phyloP scores from a whole-genome alignment of 192 early-diverging fungal species.

The Umbelopsis sp. region DNA sequence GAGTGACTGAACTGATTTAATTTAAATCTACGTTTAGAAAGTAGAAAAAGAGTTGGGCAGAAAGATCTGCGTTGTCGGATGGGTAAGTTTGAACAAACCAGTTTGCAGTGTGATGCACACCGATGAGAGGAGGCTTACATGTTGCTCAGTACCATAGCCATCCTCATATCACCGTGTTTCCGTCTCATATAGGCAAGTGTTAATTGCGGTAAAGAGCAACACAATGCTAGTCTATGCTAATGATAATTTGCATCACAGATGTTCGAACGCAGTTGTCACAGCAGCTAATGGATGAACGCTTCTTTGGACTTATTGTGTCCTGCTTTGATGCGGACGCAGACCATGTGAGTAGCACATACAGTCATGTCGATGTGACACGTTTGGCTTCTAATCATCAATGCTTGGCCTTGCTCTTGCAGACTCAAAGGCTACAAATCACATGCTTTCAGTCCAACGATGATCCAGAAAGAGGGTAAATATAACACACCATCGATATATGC shows the following conservation, averaged over 20 bases:
- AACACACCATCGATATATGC: not conserved
- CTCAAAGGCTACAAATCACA: slow-evolving; percentile 47
- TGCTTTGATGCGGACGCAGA: slow-evolving; percentile 50
- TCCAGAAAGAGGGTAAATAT: slow-evolving; percentile 14
- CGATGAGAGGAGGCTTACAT: not conserved
- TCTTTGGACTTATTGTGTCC: slow-evolving; percentile 56
- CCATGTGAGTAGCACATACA: slow-evolving; percentile 26
- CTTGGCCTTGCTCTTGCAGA: slow-evolving; percentile 13
- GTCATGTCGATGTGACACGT: too few relatives aligned
- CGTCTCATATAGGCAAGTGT: slow-evolving; percentile 52
- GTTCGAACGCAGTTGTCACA: slow-evolving; percentile 51
- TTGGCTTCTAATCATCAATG: too few relatives aligned
- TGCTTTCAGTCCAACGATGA: slow-evolving; percentile 46
- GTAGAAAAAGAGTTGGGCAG: slow-evolving; percentile 43
- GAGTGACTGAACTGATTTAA: not conserved
- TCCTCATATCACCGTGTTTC: slow-evolving; percentile 57
- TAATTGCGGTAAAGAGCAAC: not conserved
- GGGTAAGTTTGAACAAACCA: slow-evolving; percentile 39
- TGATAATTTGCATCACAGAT: slow-evolving; percentile 31
- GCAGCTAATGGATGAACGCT: slow-evolving; percentile 52
- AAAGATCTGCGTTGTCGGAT: slow-evolving; percentile 50
- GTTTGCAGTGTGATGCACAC: not conserved
- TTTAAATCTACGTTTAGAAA: slow-evolving; percentile 15
- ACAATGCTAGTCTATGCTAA: not conserved
- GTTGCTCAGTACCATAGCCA: slow-evolving; percentile 53